Conservation (phyloP, 441 rosid genomes). For the Mallotus repandus region DNA sequence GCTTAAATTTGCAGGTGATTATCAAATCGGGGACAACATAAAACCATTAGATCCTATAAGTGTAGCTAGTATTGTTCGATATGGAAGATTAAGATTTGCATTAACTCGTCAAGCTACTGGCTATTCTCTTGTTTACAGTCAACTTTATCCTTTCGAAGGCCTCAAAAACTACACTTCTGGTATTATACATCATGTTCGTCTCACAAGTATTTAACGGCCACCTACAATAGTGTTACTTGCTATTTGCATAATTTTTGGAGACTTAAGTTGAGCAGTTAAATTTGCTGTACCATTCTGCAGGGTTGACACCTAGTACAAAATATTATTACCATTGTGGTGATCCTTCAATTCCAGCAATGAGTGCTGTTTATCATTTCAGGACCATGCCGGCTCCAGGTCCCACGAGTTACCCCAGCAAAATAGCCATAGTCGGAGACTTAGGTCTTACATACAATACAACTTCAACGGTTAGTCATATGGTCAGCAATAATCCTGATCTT, state of each 20-base stretch:
- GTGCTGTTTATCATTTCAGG: constrained; percentile 48
- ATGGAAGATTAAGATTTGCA: constrained; percentile 23
- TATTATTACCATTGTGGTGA: constrained; percentile 78
- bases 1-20: constrained; percentile 43
- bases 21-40: constrained; percentile 48
- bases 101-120: constrained; percentile 36
- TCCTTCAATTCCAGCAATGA: constrained; percentile 62
- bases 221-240: neutral
- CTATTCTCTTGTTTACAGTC: constrained; percentile 47
- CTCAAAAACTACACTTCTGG: constrained; percentile 64
- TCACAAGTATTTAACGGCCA: constrained; percentile 34
- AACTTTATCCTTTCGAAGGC: constrained; percentile 52
- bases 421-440: constrained; percentile 65
- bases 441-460: constrained; percentile 80
- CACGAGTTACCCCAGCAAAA: constrained; percentile 51
- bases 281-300: constrained; percentile 30
- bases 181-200: constrained; percentile 59
- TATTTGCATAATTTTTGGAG: neutral
- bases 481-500: constrained; percentile 70
- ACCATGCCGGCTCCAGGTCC: constrained; percentile 72
- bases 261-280: neutral
- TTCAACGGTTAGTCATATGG: constrained; percentile 48
- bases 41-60: constrained; percentile 41
- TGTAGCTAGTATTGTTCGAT: constrained; percentile 45
- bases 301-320: constrained; percentile 52